Percentiles rank a stretch among this genome's conserved stretches.
phyloP scores from a whole-genome alignment of 1,284 basidiomycete genomes.

The Exobasidium cylindrosporum region DNA sequence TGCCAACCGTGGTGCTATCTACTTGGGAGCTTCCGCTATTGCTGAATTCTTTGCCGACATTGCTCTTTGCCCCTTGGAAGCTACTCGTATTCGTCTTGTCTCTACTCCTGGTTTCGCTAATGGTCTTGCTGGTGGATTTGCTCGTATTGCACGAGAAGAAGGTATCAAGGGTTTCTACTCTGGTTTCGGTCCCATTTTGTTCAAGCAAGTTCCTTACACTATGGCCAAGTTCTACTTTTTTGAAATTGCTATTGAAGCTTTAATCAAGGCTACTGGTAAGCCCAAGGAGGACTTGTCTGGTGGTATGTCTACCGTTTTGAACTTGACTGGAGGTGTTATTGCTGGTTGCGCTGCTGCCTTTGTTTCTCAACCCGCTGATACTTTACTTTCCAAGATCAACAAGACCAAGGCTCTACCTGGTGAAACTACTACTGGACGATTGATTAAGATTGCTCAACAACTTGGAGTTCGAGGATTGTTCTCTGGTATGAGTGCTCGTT shows the following conservation, averaged over 20 bases:
- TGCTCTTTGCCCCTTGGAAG: slow-evolving; percentile 55
- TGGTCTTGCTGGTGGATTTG: slow-evolving; percentile 52
- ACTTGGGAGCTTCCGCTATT: slow-evolving; percentile 51
- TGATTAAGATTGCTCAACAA: slow-evolving; percentile 59
- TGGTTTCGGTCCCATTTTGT: slow-evolving; percentile 56
- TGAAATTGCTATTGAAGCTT: slow-evolving; percentile 58
- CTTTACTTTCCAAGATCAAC: slow-evolving; percentile 62
- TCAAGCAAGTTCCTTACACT: slow-evolving; percentile 56
- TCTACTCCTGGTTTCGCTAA: slow-evolving; percentile 54
- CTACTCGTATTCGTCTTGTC: slow-evolving; percentile 55
- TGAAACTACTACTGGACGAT: slow-evolving; percentile 59
- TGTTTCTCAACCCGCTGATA: slow-evolving; percentile 55
- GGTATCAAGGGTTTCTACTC: slow-evolving; percentile 53
- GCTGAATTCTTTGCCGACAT: slow-evolving; percentile 56
- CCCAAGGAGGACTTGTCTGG: slow-evolving; percentile 58
- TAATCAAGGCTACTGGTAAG: slow-evolving; percentile 59
- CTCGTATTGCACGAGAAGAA: slow-evolving; percentile 48
- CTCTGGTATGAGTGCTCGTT: slow-evolving; percentile 58
- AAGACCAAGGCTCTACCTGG: slow-evolving; percentile 63
- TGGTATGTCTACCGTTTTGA: slow-evolving; percentile 42
- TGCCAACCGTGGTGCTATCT: slow-evolving; percentile 52
- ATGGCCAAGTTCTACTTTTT: slow-evolving; percentile 60
- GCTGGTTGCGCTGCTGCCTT: slow-evolving; percentile 54
- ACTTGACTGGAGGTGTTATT: slow-evolving; percentile 53
- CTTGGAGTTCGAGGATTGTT: slow-evolving; percentile 61